These are phyloP conservation scores for Solanum pennellii DNA, from an alignment of 257 asterid genomes.

Conservation along the genomic window DNA sequence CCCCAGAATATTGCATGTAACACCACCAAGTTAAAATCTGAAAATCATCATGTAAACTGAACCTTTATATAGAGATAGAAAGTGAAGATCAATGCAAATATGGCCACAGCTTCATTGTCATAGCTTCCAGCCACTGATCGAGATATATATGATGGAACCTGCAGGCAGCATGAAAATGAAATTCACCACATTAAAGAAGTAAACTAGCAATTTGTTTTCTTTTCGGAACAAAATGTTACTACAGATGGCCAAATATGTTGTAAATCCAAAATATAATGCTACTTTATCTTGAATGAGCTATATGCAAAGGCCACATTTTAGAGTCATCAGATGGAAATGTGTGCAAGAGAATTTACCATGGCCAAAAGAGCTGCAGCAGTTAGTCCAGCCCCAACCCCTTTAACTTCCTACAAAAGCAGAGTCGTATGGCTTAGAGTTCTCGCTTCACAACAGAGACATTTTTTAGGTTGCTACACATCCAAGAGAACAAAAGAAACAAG, in stretches of 20 bases:
- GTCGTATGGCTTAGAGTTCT: neutral
- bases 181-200: neutral
- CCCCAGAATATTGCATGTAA: neutral
- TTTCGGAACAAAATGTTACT: neutral
- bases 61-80: conserved; percentile 98
- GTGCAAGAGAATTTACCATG: conserved; percentile 47
- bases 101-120: conserved; percentile 99
- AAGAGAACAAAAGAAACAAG: neutral
- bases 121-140: conserved; percentile 99
- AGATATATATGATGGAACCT: conserved; percentile 99
- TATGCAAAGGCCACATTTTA: neutral
- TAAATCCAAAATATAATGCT: neutral
- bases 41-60: neutral
- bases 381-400: conserved; percentile 95
- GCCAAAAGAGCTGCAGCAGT: conserved; percentile 97
- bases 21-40: neutral
- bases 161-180: conserved; percentile 6
- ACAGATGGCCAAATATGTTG: neutral
- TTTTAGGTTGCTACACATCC: neutral
- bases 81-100: conserved; percentile 92
- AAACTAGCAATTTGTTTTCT: neutral
- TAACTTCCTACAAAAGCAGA: conserved; percentile 67
- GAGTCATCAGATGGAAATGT: neutral
- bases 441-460: neutral
- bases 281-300: neutral